Evolutionary conservation across 306 rosid genomes (phyloP).

Genomic region (Cucurbita moschata): DNA sequence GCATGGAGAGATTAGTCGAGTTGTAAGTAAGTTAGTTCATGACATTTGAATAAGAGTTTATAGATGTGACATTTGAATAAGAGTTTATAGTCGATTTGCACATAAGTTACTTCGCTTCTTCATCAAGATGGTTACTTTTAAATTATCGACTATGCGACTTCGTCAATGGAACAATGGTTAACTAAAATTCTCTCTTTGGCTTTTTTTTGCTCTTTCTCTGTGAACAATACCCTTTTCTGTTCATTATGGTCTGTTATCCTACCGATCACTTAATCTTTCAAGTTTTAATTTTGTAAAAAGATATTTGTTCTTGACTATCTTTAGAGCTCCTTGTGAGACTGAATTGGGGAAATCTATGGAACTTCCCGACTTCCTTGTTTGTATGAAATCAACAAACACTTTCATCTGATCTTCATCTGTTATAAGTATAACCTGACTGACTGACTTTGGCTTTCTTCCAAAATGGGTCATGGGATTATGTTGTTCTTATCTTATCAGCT

Average conservation of each 20-base stretch:
- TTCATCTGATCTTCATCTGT: not conserved
- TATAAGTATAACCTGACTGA: not conserved
- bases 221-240: not conserved
- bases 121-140: not conserved
- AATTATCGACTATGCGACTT: not conserved
- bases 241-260: not conserved
- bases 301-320: not conserved
- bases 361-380: not conserved
- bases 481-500: conserved; percentile 22
- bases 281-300: not conserved
- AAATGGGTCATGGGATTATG: not conserved
- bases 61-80: no score
- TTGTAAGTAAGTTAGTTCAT: no score
- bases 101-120: no score
- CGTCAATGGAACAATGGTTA: not conserved
- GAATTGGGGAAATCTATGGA: not conserved
- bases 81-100: no score
- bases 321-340: not conserved
- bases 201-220: not conserved
- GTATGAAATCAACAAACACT: not conserved
- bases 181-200: not conserved
- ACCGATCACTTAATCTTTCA: not conserved
- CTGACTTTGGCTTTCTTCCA: not conserved
- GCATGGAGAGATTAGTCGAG: no score
- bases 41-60: no score